phyloP scores from a whole-genome alignment of 78 protist genomes.

The Creolimax fragrantissima region DNA sequence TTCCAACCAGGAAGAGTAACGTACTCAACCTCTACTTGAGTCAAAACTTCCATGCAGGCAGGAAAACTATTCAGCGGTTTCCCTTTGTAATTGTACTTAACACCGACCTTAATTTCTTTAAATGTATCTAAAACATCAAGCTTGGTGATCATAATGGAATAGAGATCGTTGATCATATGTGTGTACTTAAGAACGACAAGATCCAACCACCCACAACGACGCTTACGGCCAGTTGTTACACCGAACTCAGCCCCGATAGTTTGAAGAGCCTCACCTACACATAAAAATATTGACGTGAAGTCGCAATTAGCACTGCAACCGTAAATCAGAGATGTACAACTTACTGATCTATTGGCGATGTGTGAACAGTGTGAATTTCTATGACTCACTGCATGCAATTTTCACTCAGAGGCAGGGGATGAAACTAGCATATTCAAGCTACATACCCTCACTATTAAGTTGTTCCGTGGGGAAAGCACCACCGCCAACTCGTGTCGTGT shows the following conservation, averaged over 20 bases:
- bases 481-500: slow-evolving; percentile 82
- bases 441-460: neutral
- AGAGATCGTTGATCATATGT: slow-evolving; percentile 53
- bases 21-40: slow-evolving; percentile 60
- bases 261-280: slow-evolving; percentile 38
- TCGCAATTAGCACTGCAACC: neutral
- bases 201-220: slow-evolving; percentile 90
- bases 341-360: too few species aligned
- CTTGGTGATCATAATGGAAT: slow-evolving; percentile 71
- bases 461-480: slow-evolving; percentile 86
- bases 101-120: slow-evolving; percentile 62
- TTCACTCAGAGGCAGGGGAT: too few species aligned
- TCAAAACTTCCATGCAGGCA: slow-evolving; percentile 31
- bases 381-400: too few species aligned
- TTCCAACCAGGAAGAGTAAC: slow-evolving; percentile 73
- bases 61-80: slow-evolving; percentile 37
- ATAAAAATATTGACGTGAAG: too few species aligned
- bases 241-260: slow-evolving; percentile 77
- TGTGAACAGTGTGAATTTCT: too few species aligned
- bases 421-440: too few species aligned
- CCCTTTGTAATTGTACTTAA: slow-evolving; percentile 53
- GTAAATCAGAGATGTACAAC: too few species aligned
- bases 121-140: slow-evolving; percentile 67
- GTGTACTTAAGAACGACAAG: slow-evolving; percentile 71
- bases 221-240: slow-evolving; percentile 82